phyloP scores from a whole-genome alignment of 2,329 filamentous ascomycete species.

The Fusarium pseudocircinatum region DNA sequence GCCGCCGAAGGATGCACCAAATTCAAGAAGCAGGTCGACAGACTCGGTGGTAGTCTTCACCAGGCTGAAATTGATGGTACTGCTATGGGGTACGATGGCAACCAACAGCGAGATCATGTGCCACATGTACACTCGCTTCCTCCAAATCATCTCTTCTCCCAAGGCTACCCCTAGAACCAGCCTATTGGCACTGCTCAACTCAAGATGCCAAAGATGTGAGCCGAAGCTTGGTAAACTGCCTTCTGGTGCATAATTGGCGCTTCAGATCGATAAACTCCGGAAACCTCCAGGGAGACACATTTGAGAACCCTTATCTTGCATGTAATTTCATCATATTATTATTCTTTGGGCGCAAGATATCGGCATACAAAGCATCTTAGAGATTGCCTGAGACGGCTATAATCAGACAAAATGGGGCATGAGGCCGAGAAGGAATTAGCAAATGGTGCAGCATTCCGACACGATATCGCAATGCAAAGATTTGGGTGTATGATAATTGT shows the following conservation, averaged over 20 bases:
- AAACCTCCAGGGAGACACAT: background rate
- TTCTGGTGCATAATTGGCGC: background rate
- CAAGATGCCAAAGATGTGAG: background rate
- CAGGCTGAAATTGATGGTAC: background rate
- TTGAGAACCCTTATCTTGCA: background rate
- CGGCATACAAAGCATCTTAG: background rate
- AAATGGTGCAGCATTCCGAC: background rate
- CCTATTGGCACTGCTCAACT: background rate
- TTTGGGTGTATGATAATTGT: background rate
- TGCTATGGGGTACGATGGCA: too few species aligned
- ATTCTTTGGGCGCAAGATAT: background rate
- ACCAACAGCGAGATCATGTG: background rate
- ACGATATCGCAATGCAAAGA: background rate
- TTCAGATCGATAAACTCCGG: background rate
- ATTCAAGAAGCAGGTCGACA: background rate
- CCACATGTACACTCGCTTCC: background rate
- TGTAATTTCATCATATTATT: too few species aligned
- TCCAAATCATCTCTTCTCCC: background rate
- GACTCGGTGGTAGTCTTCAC: background rate
- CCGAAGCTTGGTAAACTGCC: background rate
- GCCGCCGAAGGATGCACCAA: background rate
- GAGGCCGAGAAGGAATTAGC: background rate
- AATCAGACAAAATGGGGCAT: background rate
- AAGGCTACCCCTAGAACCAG: background rate
- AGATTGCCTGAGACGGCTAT: background rate